A percentile compares a stretch with the other conserved stretches of the same genome.
Conservation (phyloP, 176 grass and related monocot genomes). For the Oryza nivara region DNA sequence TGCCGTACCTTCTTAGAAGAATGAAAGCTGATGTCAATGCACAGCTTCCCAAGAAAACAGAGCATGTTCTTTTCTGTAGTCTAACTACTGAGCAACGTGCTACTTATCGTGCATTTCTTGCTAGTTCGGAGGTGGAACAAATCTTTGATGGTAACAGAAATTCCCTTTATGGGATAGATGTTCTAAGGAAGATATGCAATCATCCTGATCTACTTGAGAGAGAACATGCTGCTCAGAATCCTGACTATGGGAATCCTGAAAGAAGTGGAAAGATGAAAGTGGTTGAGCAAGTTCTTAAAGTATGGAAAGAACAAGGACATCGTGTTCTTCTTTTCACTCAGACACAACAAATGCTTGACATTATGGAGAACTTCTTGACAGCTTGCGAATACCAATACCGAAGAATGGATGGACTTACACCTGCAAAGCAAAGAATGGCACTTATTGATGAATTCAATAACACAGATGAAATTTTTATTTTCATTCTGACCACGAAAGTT, state of each 20-base stretch:
- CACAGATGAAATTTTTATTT: conserved; percentile 78
- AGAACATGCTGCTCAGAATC: conserved; percentile 71
- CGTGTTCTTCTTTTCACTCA: conserved; percentile 86
- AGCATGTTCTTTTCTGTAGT: conserved; percentile 95
- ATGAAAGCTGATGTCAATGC: conserved; percentile 98
- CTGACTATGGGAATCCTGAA: conserved; percentile 86
- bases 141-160: conserved; percentile 94
- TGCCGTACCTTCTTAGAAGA: conserved; percentile 93
- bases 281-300: conserved; percentile 75
- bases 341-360: conserved; percentile 98
- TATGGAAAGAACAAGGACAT: conserved; percentile 94
- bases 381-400: conserved; percentile 65
- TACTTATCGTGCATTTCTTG: conserved; percentile 83
- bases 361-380: conserved; percentile 75
- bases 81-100: conserved; percentile 67
- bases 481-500: conserved; percentile 94
- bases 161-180: conserved; percentile 90
- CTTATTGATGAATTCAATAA: conserved; percentile 98
- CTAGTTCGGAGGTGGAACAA: conserved; percentile 94
- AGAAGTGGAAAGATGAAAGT: conserved; percentile 97
- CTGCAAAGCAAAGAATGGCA: conserved; percentile 83
- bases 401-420: conserved; percentile 95
- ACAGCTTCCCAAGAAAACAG: conserved; percentile 90
- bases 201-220: conserved; percentile 95
- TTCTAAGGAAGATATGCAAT: conserved; percentile 91